Conservation (phyloP, 352 stramenopile genomes). For the Blastocystis sp. region DNA sequence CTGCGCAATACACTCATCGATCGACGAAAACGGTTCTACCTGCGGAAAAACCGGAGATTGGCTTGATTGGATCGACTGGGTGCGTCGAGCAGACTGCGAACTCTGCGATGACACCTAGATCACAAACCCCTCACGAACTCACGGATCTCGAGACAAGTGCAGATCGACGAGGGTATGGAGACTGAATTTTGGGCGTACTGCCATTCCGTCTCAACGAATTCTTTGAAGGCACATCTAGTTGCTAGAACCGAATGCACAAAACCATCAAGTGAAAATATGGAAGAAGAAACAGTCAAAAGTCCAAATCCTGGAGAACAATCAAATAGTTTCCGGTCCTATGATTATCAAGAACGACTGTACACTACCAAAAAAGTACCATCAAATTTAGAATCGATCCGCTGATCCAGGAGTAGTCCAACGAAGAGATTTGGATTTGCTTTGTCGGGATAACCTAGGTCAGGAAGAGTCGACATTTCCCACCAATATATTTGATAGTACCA, state of each 20-base stretch:
- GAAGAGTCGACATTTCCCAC: not conserved
- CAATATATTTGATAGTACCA: slow-evolving; percentile 22
- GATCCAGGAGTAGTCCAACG: not conserved
- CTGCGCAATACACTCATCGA: slow-evolving; percentile 9
- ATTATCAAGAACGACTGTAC: not conserved
- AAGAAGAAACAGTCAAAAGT: not conserved
- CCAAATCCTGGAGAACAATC: not conserved
- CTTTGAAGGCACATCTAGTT: not conserved
- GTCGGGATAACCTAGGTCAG: not conserved
- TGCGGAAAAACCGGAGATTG: not conserved
- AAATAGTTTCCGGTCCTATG: not conserved
- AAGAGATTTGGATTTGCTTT: not conserved
- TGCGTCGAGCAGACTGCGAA: not conserved
- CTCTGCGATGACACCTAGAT: not conserved
- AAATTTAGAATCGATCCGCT: not conserved
- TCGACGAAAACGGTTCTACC: not conserved
- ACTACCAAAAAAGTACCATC: not conserved
- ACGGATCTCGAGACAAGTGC: not conserved
- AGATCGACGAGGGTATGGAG: not conserved
- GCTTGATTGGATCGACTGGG: not conserved
- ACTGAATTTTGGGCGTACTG: not conserved
- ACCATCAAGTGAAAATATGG: not conserved
- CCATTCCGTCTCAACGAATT: not conserved
- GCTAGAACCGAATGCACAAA: not conserved
- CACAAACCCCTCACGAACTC: not conserved